phyloP scores from a whole-genome alignment of 305 asterid species.

The Caryopteris hybrid region DNA sequence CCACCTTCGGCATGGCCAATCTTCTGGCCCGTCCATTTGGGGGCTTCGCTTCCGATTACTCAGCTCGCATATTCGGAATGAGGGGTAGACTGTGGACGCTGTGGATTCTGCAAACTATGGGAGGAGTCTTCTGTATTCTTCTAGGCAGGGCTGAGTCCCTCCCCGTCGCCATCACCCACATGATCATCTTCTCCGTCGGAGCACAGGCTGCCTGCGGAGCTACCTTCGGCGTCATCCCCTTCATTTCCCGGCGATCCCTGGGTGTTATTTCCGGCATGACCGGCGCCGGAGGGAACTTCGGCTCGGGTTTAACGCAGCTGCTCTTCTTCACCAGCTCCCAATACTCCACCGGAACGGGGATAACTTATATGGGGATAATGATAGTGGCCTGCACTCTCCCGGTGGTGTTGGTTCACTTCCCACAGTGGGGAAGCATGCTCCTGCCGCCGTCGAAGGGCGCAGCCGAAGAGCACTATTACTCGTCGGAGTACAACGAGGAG shows the following conservation, averaged over 20 bases:
- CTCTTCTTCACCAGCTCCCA: conserved; percentile 25
- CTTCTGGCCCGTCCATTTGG: conserved; percentile 34
- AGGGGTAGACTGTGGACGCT: conserved; percentile 39
- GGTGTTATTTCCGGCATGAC: conserved; percentile 39
- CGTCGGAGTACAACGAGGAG: conserved; percentile 25
- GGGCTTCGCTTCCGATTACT: conserved; percentile 28
- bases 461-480: conserved; percentile 32
- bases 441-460: conserved; percentile 23
- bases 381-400: conserved; percentile 30
- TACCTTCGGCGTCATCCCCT: conserved; percentile 36
- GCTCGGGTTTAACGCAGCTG: conserved; percentile 32
- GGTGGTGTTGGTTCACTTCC: conserved; percentile 30
- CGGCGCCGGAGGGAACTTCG: conserved; percentile 42
- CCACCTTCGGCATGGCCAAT: conserved; percentile 42
- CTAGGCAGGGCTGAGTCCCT: conserved; percentile 30
- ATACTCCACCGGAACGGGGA: conserved; percentile 18
- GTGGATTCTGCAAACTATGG: conserved; percentile 39
- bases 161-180: conserved; percentile 23
- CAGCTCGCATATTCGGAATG: conserved; percentile 32
- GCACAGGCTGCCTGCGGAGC: no score
- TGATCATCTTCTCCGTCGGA: conserved; percentile 42
- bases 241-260: conserved; percentile 27
- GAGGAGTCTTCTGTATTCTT: conserved; percentile 32
- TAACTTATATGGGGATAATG: conserved; percentile 32
- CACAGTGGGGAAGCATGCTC: conserved; percentile 47